A percentile compares a stretch with the other conserved stretches of the same genome.
These are phyloP conservation scores for Lasiosphaeriaceae sp. DNA, from an alignment of 495 filamentous ascomycete species.

Conservation along the genomic window DNA sequence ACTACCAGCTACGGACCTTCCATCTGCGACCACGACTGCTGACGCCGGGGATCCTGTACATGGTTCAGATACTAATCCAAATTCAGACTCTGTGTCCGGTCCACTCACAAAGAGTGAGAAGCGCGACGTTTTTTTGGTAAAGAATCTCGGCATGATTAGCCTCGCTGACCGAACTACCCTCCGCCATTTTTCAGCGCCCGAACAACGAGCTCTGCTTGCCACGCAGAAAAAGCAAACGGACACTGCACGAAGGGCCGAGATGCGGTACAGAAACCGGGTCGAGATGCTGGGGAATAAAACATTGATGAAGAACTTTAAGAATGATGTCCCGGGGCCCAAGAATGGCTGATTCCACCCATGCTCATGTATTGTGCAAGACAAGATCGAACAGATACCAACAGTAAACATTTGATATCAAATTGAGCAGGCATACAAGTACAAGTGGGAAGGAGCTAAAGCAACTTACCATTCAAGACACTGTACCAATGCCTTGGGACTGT, in stretches of 20 bases:
- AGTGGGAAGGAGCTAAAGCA: too few relatives aligned
- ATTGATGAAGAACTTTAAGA: conserved; percentile 10
- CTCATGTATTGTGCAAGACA: too few relatives aligned
- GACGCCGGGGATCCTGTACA: neutral
- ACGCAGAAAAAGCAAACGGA: conserved; percentile 18
- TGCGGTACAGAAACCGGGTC: conserved; percentile 3
- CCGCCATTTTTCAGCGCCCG: conserved; percentile 20
- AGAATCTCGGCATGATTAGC: neutral
- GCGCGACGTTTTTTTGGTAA: neutral
- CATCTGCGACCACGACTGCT: neutral
- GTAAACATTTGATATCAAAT: too few relatives aligned
- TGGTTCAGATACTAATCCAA: neutral
- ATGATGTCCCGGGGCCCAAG: conserved; percentile 2
- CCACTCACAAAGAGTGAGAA: neutral
- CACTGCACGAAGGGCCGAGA: conserved; percentile 6
- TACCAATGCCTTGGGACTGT: too few relatives aligned
- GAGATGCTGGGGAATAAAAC: conserved; percentile 13
- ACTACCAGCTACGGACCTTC: neutral
- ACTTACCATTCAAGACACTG: too few relatives aligned
- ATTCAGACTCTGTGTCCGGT: neutral
- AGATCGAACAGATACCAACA: too few relatives aligned
- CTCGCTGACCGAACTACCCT: conserved; percentile 20
- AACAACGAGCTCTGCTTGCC: conserved; percentile 23
- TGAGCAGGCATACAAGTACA: too few relatives aligned
- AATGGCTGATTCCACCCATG: too few relatives aligned